Evolutionary conservation across 208 protist species (phyloP).

Genomic region (Leishmania major): DNA sequence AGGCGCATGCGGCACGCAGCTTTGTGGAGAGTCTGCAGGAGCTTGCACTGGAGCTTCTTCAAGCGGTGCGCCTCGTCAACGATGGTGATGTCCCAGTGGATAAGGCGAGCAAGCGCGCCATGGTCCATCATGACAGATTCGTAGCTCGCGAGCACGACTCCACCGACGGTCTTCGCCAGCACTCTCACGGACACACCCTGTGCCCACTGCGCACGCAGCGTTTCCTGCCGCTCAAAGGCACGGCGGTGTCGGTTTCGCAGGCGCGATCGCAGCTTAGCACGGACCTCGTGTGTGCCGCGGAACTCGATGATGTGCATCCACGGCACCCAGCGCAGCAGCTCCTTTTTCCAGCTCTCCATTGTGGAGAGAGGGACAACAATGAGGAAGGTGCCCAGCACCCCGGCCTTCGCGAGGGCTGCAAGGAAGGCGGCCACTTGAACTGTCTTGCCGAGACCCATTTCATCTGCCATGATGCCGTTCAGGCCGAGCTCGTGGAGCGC

Average conservation of each 20-base stretch:
- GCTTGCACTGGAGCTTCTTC: conserved; percentile 90
- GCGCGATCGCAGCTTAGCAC: conserved; percentile 42
- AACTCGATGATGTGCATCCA: conserved; percentile 66
- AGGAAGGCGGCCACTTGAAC: conserved; percentile 93
- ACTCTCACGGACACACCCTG: conserved; percentile 11
- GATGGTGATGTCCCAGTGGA: conserved; percentile 50
- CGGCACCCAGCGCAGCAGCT: conserved; percentile 93
- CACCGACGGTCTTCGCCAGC: conserved; percentile 29
- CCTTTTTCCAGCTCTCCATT: conserved; percentile 80
- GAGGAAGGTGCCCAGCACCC: conserved; percentile 78
- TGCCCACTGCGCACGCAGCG: conserved; percentile 58
- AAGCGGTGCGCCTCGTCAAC: conserved; percentile 97
- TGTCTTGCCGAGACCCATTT: conserved; percentile 97
- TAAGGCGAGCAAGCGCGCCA: conserved; percentile 31
- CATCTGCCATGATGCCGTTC: conserved; percentile 95
- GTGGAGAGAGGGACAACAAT: conserved; percentile 93
- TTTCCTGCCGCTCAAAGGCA: conserved; percentile 29
- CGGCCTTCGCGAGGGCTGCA: conserved; percentile 61
- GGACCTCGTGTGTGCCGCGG: conserved; percentile 44
- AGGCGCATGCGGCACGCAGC: conserved; percentile 91
- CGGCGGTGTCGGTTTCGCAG: conserved; percentile 46
- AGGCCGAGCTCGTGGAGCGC: conserved; percentile 81
- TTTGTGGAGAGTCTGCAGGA: conserved; percentile 92
- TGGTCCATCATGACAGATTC: conserved; percentile 80
- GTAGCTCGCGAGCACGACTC: conserved; percentile 95